A percentile compares a stretch with the other conserved stretches of the same genome.
These are phyloP conservation scores for Paecilomyces niveus DNA, from an alignment of 2,329 filamentous ascomycete genomes.

Conservation along the genomic window DNA sequence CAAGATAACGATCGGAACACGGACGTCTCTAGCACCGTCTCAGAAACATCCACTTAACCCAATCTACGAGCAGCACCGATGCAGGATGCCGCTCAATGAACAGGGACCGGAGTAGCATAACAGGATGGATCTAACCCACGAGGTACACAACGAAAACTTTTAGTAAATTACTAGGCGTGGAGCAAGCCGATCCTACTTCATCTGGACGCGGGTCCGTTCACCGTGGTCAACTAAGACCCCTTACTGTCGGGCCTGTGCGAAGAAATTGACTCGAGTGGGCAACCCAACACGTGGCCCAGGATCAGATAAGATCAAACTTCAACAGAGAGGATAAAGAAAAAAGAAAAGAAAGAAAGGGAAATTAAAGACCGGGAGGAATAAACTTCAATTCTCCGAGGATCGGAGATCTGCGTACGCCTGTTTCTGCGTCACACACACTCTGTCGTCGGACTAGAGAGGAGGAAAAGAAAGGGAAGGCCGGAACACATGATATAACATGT, in stretches of 20 bases:
- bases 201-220: background rate
- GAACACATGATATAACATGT: background rate
- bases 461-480: background rate
- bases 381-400: background rate
- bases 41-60: background rate
- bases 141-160: background rate
- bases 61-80: background rate
- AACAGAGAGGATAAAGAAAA: background rate
- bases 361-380: background rate
- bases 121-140: background rate
- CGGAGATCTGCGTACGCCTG: background rate
- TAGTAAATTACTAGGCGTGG: background rate
- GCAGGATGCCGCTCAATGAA: background rate
- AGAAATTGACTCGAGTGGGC: background rate
- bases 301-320: background rate
- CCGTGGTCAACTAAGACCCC: background rate
- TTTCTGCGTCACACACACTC: background rate
- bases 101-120: background rate
- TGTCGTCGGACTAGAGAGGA: background rate
- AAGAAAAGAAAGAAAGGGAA: background rate
- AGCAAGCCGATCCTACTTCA: background rate
- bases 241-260: background rate
- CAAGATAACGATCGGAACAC: background rate
- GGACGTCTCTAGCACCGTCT: background rate
- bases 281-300: background rate